These are phyloP conservation scores for Fusarium begoniae DNA, from an alignment of 2,329 filamentous ascomycete species.

Conservation along the genomic window DNA sequence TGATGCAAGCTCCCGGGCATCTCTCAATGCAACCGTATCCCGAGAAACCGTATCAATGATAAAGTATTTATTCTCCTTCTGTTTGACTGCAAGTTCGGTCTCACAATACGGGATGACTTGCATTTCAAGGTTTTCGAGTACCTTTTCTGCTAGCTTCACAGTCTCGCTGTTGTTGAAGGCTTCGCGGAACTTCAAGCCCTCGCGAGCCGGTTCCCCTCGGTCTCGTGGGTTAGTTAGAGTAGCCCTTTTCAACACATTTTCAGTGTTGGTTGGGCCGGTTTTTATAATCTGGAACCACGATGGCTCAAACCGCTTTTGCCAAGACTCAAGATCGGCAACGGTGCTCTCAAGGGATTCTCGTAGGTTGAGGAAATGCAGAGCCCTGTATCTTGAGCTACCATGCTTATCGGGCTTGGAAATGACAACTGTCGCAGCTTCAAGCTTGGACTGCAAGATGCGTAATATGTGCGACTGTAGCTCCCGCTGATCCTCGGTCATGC, in stretches of 20 bases:
- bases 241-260: not conserved
- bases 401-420: not conserved
- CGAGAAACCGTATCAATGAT: not conserved
- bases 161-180: not conserved
- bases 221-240: not conserved
- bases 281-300: not conserved
- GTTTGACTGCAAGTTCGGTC: not conserved
- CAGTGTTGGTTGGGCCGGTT: not conserved
- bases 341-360: not conserved
- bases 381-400: not conserved
- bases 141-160: not conserved
- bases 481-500: not conserved
- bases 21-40: not conserved
- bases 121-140: not conserved
- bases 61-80: not conserved
- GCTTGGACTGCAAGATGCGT: not conserved
- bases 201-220: not conserved
- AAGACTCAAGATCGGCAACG: not conserved
- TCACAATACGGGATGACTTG: not conserved
- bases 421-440: not conserved
- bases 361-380: not conserved
- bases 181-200: not conserved
- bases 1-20: not conserved
- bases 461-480: not conserved
- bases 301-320: conserved; percentile 2